These are phyloP conservation scores for Mycena floridula DNA, from an alignment of 768 basidiomycete species.

Conservation along the genomic window DNA sequence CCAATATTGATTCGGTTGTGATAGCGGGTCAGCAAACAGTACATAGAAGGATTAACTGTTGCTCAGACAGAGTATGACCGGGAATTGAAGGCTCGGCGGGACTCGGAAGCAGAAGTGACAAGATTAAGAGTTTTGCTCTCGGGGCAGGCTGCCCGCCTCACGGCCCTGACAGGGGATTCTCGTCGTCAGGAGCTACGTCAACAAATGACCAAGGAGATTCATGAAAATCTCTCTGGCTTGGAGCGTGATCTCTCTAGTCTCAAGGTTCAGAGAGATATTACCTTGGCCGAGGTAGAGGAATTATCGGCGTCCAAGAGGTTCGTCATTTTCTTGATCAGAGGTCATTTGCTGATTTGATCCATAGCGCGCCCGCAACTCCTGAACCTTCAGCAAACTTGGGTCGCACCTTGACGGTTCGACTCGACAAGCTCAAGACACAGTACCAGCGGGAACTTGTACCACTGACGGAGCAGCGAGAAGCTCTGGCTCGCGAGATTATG, in stretches of 20 bases:
- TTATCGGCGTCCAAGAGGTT: conserved; percentile 72
- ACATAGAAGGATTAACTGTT: conserved; percentile 86
- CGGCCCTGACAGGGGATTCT: conserved; percentile 77
- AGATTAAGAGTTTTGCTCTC: conserved; percentile 79
- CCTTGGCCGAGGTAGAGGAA: conserved; percentile 91
- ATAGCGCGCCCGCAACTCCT: conserved; percentile 22
- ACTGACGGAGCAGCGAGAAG: conserved; percentile 77
- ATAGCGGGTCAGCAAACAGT: conserved; percentile 87
- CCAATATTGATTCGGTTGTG: not conserved
- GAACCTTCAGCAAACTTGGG: conserved; percentile 42
- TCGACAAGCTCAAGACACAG: conserved; percentile 82
- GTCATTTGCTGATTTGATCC: conserved; percentile 4
- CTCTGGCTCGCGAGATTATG: conserved; percentile 69
- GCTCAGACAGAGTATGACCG: conserved; percentile 93
- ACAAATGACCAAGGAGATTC: conserved; percentile 73
- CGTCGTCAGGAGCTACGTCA: conserved; percentile 74
- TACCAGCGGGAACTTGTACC: conserved; percentile 86
- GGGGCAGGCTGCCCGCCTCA: conserved; percentile 83
- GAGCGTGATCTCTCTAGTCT: conserved; percentile 85
- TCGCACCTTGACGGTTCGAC: conserved; percentile 74
- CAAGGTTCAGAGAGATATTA: conserved; percentile 85
- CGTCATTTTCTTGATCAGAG: conserved; percentile 13
- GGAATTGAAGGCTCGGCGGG: conserved; percentile 81
- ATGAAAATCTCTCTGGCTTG: conserved; percentile 66
- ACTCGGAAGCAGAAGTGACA: conserved; percentile 90